These are phyloP conservation scores for Boletus speciosus DNA, from an alignment of 768 basidiomycete genomes.

Conservation along the genomic window DNA sequence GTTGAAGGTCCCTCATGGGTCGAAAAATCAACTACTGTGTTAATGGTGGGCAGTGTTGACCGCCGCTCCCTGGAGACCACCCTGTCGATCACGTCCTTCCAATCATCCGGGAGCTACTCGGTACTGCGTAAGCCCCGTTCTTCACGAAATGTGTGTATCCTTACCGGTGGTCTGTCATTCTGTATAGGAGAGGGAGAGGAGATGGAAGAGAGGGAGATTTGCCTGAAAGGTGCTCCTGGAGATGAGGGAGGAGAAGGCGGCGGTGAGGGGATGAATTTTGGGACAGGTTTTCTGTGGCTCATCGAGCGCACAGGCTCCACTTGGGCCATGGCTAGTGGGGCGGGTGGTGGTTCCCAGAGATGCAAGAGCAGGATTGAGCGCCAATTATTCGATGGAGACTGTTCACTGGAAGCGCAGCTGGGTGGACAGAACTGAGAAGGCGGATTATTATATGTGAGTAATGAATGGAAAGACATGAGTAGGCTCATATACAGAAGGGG, in stretches of 20 bases:
- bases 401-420: conserved; percentile 22
- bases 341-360: conserved; percentile 4
- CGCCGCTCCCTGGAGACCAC: conserved; percentile 31
- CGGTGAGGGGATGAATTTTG: conserved; percentile 63
- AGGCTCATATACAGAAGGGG: conserved; percentile 31
- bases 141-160: conserved; percentile 5
- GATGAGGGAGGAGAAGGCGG: conserved; percentile 40
- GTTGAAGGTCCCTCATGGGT: conserved; percentile 22
- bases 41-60: conserved; percentile 31
- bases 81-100: conserved; percentile 35
- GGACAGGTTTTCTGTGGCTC: conserved; percentile 72
- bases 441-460: conserved; percentile 25
- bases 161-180: conserved; percentile 32
- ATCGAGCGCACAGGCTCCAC: conserved; percentile 35
- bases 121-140: conserved; percentile 4
- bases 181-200: conserved; percentile 18
- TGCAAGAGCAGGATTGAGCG: conserved; percentile 10
- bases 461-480: conserved; percentile 25
- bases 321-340: conserved; percentile 23
- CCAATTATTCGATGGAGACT: conserved; percentile 7
- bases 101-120: conserved; percentile 33
- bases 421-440: conserved; percentile 29
- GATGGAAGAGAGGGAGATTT: conserved; percentile 28
- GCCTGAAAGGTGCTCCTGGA: conserved; percentile 32
- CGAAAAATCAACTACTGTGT: conserved; percentile 31